phyloP scores from a whole-genome alignment of 73 alveolate genomes.

The Paramecium octaurelia region DNA sequence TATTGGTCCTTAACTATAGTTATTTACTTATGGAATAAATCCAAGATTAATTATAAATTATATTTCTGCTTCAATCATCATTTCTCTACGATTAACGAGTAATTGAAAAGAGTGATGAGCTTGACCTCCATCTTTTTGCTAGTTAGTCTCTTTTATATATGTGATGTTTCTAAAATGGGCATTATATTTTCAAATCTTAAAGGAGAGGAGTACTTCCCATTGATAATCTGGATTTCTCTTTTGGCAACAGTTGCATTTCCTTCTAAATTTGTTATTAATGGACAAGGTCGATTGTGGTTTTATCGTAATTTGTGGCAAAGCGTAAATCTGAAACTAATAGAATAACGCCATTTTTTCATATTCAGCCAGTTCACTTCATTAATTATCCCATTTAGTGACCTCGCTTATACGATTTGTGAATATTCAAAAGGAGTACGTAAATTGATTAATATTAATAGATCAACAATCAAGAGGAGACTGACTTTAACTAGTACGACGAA shows the following conservation, averaged over 20 bases:
- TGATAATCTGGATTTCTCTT: not conserved
- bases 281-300: slow-evolving; percentile 30
- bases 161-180: not conserved
- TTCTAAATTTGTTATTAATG: not conserved
- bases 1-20: not conserved
- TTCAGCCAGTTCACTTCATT: not conserved
- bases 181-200: not conserved
- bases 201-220: slow-evolving; percentile 17
- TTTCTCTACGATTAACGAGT: slow-evolving; percentile 8
- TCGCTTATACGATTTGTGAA: not conserved
- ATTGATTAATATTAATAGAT: not conserved
- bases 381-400: slow-evolving; percentile 27
- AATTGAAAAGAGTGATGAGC: not conserved
- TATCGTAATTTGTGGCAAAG: not conserved
- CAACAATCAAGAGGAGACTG: not conserved
- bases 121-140: not conserved
- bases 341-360: not conserved
- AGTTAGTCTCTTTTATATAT: not conserved
- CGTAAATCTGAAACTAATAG: not conserved
- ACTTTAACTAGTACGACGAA: not conserved
- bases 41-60: slow-evolving; percentile 6
- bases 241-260: not conserved
- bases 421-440: not conserved
- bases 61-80: slow-evolving; percentile 15
- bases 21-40: not conserved